Conservation (phyloP, 345 rosid species). For the Moricandia arvensis region DNA sequence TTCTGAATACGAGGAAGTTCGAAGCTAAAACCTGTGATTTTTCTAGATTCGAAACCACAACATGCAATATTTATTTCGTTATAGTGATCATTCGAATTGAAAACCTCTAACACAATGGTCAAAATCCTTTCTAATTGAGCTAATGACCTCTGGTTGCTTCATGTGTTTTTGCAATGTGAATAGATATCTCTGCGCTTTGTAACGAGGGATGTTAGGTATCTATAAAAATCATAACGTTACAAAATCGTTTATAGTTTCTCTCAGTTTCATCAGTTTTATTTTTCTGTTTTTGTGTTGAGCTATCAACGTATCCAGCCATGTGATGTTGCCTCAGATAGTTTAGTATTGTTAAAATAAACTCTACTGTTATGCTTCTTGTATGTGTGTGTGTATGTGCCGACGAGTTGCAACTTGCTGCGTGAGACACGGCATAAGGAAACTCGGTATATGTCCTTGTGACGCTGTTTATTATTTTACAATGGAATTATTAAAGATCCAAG, state of each 20-base stretch:
- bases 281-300: background rate
- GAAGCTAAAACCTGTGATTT: too few relatives aligned
- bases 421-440: slow-evolving; percentile 36
- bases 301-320: background rate
- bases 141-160: too few relatives aligned
- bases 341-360: background rate
- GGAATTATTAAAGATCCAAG: slow-evolving; percentile 7
- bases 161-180: background rate
- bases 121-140: too few relatives aligned
- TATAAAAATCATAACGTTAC: too few relatives aligned
- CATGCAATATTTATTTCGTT: too few relatives aligned
- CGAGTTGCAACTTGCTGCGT: slow-evolving; percentile 31
- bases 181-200: background rate
- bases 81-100: too few relatives aligned
- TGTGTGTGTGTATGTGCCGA: background rate
- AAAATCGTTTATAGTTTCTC: too few relatives aligned
- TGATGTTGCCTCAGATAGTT: background rate
- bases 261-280: too few relatives aligned
- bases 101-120: too few relatives aligned
- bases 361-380: background rate
- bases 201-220: too few relatives aligned
- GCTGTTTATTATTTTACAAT: slow-evolving; percentile 18
- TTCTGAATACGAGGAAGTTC: too few relatives aligned
- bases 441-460: slow-evolving; percentile 13
- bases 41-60: too few relatives aligned